Percentiles rank a stretch among this genome's conserved stretches.
These are phyloP conservation scores for Fraxinus sp. DNA, from an alignment of 305 asterid species.

Conservation along the genomic window DNA sequence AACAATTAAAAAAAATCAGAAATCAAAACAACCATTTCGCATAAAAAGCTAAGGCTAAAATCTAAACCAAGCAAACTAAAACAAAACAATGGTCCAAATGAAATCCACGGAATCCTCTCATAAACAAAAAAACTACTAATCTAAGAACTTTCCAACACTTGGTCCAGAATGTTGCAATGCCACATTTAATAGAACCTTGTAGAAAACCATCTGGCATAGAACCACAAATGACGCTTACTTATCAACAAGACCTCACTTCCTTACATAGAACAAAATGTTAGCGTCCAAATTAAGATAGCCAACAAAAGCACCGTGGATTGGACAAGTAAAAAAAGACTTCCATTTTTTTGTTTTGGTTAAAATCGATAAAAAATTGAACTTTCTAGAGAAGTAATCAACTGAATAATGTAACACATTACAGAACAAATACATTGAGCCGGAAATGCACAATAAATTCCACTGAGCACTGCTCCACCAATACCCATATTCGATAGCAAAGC, in stretches of 20 bases:
- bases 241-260: too few species aligned
- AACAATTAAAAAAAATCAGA: too few species aligned
- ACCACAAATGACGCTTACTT: too few species aligned
- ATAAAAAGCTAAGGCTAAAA: conserved; percentile 34
- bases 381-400: too few species aligned
- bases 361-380: too few species aligned
- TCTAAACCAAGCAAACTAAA: background rate
- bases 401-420: too few species aligned
- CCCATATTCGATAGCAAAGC: background rate
- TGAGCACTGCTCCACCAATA: background rate
- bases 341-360: too few species aligned
- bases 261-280: too few species aligned
- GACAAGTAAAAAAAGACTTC: conserved; percentile 36
- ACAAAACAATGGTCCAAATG: background rate
- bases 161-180: background rate
- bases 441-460: background rate
- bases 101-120: background rate
- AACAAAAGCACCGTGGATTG: too few species aligned
- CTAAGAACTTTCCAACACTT: background rate
- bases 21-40: conserved; percentile 26
- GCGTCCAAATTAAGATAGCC: too few species aligned
- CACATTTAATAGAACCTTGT: background rate
- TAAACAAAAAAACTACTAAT: background rate
- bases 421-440: background rate
- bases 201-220: too few species aligned